These are phyloP conservation scores for Acaromyces ingoldii DNA, from an alignment of 1,284 basidiomycete genomes.

Conservation along the genomic window DNA sequence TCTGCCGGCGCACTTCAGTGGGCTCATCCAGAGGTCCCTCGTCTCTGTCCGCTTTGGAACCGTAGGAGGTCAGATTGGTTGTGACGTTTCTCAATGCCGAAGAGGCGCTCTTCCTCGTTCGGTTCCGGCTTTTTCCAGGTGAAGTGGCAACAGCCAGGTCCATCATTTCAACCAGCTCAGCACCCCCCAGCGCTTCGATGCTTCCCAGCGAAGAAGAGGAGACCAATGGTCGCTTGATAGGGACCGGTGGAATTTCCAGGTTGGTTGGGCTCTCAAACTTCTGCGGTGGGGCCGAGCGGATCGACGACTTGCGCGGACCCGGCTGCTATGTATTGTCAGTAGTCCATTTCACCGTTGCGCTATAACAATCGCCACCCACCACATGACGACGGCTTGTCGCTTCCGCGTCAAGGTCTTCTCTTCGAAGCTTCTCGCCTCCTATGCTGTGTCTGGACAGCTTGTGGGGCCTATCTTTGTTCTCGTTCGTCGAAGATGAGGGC, in stretches of 20 bases:
- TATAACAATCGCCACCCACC: not conserved
- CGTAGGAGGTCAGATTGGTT: too few relatives aligned
- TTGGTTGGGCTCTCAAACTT: constrained; percentile 10
- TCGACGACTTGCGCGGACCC: constrained; percentile 13
- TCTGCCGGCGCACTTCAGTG: constrained; percentile 8
- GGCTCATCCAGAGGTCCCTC: too few relatives aligned
- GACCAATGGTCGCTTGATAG: not conserved
- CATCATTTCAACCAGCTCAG: constrained; percentile 2
- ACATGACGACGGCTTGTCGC: constrained; percentile 7
- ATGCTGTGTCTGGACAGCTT: too few relatives aligned
- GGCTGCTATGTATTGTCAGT: not conserved
- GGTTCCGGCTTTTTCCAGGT: too few relatives aligned
- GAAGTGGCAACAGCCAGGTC: too few relatives aligned
- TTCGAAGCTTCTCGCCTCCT: constrained; percentile 1
- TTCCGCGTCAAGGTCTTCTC: not conserved
- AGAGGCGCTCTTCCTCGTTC: too few relatives aligned
- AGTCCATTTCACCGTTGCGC: not conserved
- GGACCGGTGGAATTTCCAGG: not conserved
- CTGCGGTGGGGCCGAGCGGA: constrained; percentile 9
- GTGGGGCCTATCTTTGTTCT: not conserved
- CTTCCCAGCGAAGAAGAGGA: not conserved
- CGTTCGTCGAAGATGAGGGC: not conserved
- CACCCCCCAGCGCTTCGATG: not conserved
- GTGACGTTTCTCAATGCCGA: too few relatives aligned
- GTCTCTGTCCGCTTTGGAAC: too few relatives aligned